Conservation (phyloP, 768 basidiomycete genomes). For the Pluteus cervinus region DNA sequence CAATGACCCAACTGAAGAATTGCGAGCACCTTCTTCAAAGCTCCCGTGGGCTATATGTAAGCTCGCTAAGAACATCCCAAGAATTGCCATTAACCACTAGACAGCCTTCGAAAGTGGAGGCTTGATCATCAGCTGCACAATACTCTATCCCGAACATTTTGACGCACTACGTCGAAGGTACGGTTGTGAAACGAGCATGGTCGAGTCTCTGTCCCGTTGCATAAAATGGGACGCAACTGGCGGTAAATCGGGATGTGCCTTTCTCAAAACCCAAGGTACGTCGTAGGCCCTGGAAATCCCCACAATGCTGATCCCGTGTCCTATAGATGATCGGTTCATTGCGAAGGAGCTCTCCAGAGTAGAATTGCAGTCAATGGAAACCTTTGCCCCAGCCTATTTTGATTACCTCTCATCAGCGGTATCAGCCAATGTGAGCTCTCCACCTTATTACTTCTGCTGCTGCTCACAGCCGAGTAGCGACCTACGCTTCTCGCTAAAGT, state of each 20-base stretch:
- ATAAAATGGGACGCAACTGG: slow-evolving; percentile 95
- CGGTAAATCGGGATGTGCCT: slow-evolving; percentile 95
- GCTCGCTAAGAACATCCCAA: slow-evolving; percentile 17
- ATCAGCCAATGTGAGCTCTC: slow-evolving; percentile 60
- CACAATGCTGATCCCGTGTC: not conserved
- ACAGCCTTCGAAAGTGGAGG: slow-evolving; percentile 88
- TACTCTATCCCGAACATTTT: slow-evolving; percentile 96
- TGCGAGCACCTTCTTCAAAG: slow-evolving; percentile 70
- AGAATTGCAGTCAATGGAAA: slow-evolving; percentile 92
- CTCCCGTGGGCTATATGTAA: slow-evolving; percentile 78
- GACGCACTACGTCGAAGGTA: slow-evolving; percentile 89
- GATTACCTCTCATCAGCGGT: slow-evolving; percentile 97
- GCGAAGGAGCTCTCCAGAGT: slow-evolving; percentile 91
- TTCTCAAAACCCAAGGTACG: slow-evolving; percentile 89
- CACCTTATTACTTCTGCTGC: slow-evolving; percentile 3
- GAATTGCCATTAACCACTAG: not conserved
- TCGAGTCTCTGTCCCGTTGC: slow-evolving; percentile 90
- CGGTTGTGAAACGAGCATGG: slow-evolving; percentile 89
- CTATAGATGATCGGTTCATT: slow-evolving; percentile 92
- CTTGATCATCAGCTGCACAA: slow-evolving; percentile 86
- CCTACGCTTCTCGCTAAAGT: slow-evolving; percentile 95
- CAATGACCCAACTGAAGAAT: slow-evolving; percentile 69
- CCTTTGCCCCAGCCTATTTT: slow-evolving; percentile 96
- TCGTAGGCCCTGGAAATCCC: slow-evolving; percentile 1
- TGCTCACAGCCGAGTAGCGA: slow-evolving; percentile 42